Base-by-base conservation (phyloP, 495 filamentous ascomycete species). In the Penicillium herquei region DNA sequence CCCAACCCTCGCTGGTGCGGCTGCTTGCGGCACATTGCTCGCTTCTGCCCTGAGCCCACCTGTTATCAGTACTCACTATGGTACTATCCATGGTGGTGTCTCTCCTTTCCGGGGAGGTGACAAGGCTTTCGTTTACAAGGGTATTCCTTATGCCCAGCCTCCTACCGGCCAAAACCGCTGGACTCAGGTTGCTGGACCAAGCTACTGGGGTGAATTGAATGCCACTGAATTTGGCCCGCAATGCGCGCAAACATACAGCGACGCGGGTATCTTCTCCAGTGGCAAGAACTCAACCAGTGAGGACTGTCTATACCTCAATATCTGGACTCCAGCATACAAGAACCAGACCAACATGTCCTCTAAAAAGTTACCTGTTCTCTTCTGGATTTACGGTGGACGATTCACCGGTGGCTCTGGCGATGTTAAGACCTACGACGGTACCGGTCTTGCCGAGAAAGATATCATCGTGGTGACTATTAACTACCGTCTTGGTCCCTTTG, bases 381-480 rank as follows among this genome's bases (percentile, higher is more conserved):
- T 76, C 13, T 79, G 68, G 69, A 39, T 77, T 9, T 75, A 70
- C 43, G 74, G 76, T 39, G 73, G 76, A 42, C 61, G 60, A 26
- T 37, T 59, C 41, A 58, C 56, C 6, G 33, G 42, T 5, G 66
- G 66, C 34, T 51, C 51, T 14, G 61, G 58, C 30, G 32, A 33
- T 3, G 55, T 73, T 37, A 55, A 67, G n/a, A 61, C 66, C 1
- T 79, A 74, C 51, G 68, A 74, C 51, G 75, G 74, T 16, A 75
- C 73, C 54, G 67, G 69, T 58, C 59, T 66, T 13, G 71, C 73
- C 7, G 49, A 53, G 3, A 62, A 71, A 16, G 62, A 58, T 46
- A 52, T 68, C 10, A 69, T 80, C 52, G 51, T 78, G 3, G 76
- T 78, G 3, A 66, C 68, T 14, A 45, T 78, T 35, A 78, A 78